Conservation (phyloP, 371 early-diverging fungal genomes). For the Mortierella sp. region DNA sequence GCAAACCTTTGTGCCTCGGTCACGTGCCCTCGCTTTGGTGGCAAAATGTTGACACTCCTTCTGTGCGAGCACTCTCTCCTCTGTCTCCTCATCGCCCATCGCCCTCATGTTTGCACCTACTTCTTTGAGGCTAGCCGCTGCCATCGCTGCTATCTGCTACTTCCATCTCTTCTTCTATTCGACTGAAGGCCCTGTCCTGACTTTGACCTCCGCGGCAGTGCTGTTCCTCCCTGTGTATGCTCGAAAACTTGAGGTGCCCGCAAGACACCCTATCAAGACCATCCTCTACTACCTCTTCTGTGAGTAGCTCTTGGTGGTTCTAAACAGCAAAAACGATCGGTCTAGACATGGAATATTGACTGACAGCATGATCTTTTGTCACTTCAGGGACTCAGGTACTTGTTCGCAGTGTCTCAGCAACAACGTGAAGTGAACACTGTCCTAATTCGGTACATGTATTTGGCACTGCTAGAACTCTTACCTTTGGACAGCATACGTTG, state of each 20-base stretch:
- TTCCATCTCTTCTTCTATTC: not conserved
- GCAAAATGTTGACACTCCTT: too few relatives aligned
- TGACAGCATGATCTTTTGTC: not conserved
- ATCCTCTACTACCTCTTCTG: not conserved
- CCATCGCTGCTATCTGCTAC: not conserved
- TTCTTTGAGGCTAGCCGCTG: not conserved
- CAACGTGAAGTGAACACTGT: too few relatives aligned
- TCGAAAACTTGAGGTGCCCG: not conserved
- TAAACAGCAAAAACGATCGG: not conserved
- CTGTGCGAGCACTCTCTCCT: too few relatives aligned
- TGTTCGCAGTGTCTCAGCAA: not conserved
- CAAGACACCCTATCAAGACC: not conserved
- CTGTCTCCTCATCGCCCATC: not conserved
- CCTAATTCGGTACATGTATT: too few relatives aligned
- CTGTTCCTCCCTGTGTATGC: constrained; percentile 5
- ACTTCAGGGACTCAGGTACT: not conserved
- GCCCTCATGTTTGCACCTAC: not conserved
- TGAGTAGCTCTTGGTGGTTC: not conserved
- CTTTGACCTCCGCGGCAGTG: not conserved
- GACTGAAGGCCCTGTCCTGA: not conserved
- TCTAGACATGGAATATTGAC: not conserved
- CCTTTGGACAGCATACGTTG: too few relatives aligned
- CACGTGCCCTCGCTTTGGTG: too few relatives aligned
- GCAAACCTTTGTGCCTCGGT: too few relatives aligned
- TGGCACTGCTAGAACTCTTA: too few relatives aligned